These are phyloP conservation scores for Daphne laureola DNA, from an alignment of 441 rosid genomes.

Conservation along the genomic window DNA sequence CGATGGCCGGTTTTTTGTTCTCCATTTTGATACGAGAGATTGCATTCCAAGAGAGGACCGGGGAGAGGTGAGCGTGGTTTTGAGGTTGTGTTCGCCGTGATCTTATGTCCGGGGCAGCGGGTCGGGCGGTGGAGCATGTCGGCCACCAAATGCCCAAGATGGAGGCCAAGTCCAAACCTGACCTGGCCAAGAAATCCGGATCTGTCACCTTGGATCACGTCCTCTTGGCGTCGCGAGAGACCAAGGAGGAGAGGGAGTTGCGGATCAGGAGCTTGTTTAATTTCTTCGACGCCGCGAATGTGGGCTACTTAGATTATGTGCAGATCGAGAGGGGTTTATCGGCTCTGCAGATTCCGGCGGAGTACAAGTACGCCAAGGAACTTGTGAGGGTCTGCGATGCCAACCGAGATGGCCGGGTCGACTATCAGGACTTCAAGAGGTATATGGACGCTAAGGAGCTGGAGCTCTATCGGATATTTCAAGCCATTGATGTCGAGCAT, in stretches of 20 bases:
- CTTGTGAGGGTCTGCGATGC: constrained; percentile 83
- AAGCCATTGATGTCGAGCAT: constrained; percentile 93
- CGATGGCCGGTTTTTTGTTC: background rate
- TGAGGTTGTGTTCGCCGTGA: constrained; percentile 6
- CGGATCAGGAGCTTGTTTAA: constrained; percentile 66
- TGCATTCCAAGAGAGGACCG: background rate
- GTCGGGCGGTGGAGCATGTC: constrained; percentile 42
- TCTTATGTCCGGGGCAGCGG: constrained; percentile 26
- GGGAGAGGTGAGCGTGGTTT: constrained; percentile 1
- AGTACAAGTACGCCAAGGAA: constrained; percentile 88
- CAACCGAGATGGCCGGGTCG: constrained; percentile 77
- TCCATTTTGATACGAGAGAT: background rate
- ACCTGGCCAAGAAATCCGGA: constrained; percentile 51
- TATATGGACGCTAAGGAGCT: constrained; percentile 96
- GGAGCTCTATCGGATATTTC: constrained; percentile 84
- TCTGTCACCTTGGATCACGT: constrained; percentile 82
- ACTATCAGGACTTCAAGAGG: constrained; percentile 73
- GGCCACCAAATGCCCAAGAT: constrained; percentile 25
- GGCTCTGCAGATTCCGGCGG: constrained; percentile 76
- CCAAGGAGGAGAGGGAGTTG: constrained; percentile 74
- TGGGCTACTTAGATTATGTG: constrained; percentile 66
- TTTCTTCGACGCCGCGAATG: constrained; percentile 62
- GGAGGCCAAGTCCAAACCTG: constrained; percentile 31
- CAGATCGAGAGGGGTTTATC: constrained; percentile 83
- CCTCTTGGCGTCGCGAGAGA: constrained; percentile 72